A percentile compares a stretch with the other conserved stretches of the same genome.
These are phyloP conservation scores for Tephrocybe sp. DNA, from an alignment of 768 basidiomycete genomes.

Conservation along the genomic window DNA sequence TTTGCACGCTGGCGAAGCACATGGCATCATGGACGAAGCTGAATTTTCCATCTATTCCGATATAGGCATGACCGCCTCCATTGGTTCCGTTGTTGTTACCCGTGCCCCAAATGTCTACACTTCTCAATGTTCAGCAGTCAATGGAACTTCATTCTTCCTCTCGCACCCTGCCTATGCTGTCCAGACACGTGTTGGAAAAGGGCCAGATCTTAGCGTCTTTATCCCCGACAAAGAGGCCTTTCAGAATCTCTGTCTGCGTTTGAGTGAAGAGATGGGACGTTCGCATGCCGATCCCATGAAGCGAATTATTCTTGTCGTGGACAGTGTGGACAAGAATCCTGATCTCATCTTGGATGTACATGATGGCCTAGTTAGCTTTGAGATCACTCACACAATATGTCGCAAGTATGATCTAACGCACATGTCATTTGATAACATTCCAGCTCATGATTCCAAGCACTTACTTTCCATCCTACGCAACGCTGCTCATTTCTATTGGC, in stretches of 20 bases:
- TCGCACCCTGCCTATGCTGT: neutral
- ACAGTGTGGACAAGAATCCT: neutral
- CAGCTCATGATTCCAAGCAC: neutral
- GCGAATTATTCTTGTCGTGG: neutral
- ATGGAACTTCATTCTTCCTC: neutral
- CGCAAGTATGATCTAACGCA: neutral
- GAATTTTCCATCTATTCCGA: neutral
- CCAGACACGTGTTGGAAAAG: neutral
- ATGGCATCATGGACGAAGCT: neutral
- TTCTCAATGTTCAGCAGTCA: neutral
- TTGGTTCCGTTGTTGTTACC: neutral
- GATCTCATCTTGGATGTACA: neutral
- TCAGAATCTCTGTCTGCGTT: neutral
- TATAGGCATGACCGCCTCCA: neutral
- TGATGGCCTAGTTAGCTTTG: neutral
- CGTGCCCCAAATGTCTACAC: neutral
- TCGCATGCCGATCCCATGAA: too few species aligned
- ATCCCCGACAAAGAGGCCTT: neutral
- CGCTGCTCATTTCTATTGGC: constrained; percentile 4
- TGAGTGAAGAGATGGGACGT: neutral
- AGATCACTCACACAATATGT: neutral
- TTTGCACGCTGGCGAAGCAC: neutral
- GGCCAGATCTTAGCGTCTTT: neutral
- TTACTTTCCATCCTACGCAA: neutral
- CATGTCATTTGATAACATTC: neutral